These are phyloP conservation scores for Umbelopsis ramanniana DNA, from an alignment of 192 early-diverging fungal genomes.

Conservation along the genomic window DNA sequence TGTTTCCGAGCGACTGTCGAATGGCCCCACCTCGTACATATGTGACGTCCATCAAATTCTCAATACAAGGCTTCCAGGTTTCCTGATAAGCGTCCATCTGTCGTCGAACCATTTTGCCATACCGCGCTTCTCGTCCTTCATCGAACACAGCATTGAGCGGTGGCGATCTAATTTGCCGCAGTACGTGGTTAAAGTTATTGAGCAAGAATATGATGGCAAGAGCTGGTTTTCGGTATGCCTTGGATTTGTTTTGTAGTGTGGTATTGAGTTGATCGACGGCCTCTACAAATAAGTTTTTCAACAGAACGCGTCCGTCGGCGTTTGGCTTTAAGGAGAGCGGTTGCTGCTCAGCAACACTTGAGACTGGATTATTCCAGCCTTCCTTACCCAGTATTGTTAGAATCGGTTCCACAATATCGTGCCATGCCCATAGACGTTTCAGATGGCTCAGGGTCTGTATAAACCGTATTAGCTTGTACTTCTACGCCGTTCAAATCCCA, in stretches of 20 bases:
- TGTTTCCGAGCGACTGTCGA: conserved; percentile 62
- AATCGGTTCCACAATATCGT: conserved; percentile 60
- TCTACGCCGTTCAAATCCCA: not conserved
- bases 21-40: conserved; percentile 68
- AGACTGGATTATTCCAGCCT: conserved; percentile 52
- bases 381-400: conserved; percentile 58
- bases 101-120: conserved; percentile 59
- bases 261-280: conserved; percentile 58
- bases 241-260: conserved; percentile 70
- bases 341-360: not conserved
- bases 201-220: conserved; percentile 74
- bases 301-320: conserved; percentile 25
- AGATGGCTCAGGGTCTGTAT: conserved; percentile 65
- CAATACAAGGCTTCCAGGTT: conserved; percentile 78
- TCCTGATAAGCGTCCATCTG: conserved; percentile 56
- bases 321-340: not conserved
- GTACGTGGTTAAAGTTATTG: conserved; percentile 83
- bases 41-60: conserved; percentile 74
- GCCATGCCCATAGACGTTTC: conserved; percentile 60
- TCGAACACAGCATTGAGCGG: conserved; percentile 56
- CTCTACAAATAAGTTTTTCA: conserved; percentile 49
- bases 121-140: conserved; percentile 46
- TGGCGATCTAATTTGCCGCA: conserved; percentile 62
- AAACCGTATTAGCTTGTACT: not conserved
- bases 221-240: conserved; percentile 70